phyloP scores from a whole-genome alignment of 345 rosid species.

The Moricandia arvensis region DNA sequence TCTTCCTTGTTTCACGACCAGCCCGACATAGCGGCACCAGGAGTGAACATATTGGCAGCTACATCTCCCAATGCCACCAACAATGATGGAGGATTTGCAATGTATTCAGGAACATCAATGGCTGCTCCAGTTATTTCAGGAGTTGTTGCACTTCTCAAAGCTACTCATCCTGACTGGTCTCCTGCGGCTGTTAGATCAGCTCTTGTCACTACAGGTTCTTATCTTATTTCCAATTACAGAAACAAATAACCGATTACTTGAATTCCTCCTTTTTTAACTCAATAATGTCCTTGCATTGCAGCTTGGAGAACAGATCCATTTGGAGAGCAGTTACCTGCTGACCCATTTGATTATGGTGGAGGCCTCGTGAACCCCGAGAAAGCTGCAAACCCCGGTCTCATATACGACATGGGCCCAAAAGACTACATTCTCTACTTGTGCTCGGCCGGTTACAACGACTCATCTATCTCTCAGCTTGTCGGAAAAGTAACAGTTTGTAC shows the following conservation, averaged over 20 bases:
- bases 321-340: slow-evolving; percentile 44
- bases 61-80: slow-evolving; percentile 22
- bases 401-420: slow-evolving; percentile 49
- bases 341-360: slow-evolving; percentile 56
- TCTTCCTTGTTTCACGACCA: not conserved
- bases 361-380: slow-evolving; percentile 58
- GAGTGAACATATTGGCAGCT: slow-evolving; percentile 44
- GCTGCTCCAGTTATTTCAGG: slow-evolving; percentile 44
- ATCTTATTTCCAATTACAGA: not conserved
- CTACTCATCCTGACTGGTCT: slow-evolving; percentile 45
- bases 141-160: slow-evolving; percentile 44
- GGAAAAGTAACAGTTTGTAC: slow-evolving; percentile 38
- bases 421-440: slow-evolving; percentile 57
- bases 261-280: not conserved
- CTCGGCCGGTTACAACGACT: slow-evolving; percentile 45
- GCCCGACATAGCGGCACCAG: slow-evolving; percentile 51
- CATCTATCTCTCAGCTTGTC: slow-evolving; percentile 49
- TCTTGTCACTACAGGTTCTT: slow-evolving; percentile 49
- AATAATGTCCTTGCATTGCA: slow-evolving; percentile 8
- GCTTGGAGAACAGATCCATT: slow-evolving; percentile 44
- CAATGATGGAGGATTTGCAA: slow-evolving; percentile 12
- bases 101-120: slow-evolving; percentile 43
- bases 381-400: slow-evolving; percentile 58
- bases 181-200: slow-evolving; percentile 52
- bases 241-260: not conserved